These are phyloP conservation scores for Globisporangium orthogonon DNA, from an alignment of 352 stramenopile genomes.

Conservation along the genomic window DNA sequence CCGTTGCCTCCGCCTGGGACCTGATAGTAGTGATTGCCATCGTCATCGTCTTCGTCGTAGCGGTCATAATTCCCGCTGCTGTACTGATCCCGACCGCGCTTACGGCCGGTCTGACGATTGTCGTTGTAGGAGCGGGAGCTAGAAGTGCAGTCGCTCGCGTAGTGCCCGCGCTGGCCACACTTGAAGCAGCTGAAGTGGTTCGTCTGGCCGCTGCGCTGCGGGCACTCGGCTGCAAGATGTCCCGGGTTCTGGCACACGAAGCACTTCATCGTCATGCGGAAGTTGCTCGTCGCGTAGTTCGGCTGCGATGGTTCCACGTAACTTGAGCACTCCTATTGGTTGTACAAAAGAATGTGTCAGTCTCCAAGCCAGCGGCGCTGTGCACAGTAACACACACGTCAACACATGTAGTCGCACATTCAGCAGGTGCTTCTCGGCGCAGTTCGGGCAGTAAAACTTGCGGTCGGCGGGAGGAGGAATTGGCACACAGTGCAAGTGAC, in stretches of 20 bases:
- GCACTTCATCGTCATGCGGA: conserved; percentile 52
- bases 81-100: conserved; percentile 44
- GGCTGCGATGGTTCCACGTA: conserved; percentile 39
- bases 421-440: conserved; percentile 47
- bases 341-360: not conserved
- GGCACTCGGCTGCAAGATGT: conserved; percentile 71
- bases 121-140: conserved; percentile 13
- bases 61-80: conserved; percentile 26
- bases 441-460: conserved; percentile 66
- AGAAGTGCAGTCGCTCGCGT: conserved; percentile 35
- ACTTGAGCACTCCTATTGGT: conserved; percentile 22
- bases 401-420: conserved; percentile 10
- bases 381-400: not conserved
- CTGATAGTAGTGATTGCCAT: conserved; percentile 23
- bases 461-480: conserved; percentile 59
- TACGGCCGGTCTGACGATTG: conserved; percentile 29
- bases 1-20: conserved; percentile 17
- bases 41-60: conserved; percentile 30
- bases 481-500: conserved; percentile 67
- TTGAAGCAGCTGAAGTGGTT: conserved; percentile 45
- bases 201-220: conserved; percentile 37
- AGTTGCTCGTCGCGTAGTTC: conserved; percentile 39
- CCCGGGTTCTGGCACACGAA: conserved; percentile 64
- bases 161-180: conserved; percentile 38
- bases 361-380: not conserved